These are phyloP conservation scores for Suillus occidentalis DNA, from an alignment of 768 basidiomycete genomes.

Conservation along the genomic window DNA sequence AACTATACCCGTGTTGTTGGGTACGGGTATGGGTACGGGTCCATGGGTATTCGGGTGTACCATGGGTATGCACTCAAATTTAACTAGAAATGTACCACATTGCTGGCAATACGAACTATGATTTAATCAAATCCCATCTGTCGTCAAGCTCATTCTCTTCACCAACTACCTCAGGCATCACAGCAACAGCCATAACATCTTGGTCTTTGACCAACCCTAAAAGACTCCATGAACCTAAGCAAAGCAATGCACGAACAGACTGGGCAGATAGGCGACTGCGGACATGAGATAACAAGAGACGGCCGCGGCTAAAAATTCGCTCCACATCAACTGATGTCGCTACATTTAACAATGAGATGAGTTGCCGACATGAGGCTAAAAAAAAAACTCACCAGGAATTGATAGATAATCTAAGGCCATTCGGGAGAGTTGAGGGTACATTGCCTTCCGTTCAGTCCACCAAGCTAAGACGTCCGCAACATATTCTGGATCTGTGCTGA, in stretches of 20 bases:
- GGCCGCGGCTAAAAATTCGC: slow-evolving; percentile 12
- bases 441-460: slow-evolving; percentile 27
- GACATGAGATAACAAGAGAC: slow-evolving; percentile 24
- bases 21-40: not conserved
- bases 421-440: slow-evolving; percentile 30
- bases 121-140: slow-evolving; percentile 13
- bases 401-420: slow-evolving; percentile 37
- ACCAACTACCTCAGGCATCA: slow-evolving; percentile 14
- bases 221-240: slow-evolving; percentile 35
- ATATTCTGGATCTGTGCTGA: slow-evolving; percentile 24
- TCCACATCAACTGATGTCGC: slow-evolving; percentile 14
- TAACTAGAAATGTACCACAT: not conserved
- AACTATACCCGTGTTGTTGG: too few relatives aligned
- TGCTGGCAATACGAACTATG: not conserved
- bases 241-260: slow-evolving; percentile 30
- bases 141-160: slow-evolving; percentile 9
- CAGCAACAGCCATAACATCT: slow-evolving; percentile 19
- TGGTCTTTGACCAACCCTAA: slow-evolving; percentile 27
- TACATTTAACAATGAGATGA: slow-evolving; percentile 14
- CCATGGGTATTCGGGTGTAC: not conserved
- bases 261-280: slow-evolving; percentile 24
- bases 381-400: slow-evolving; percentile 30
- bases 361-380: slow-evolving; percentile 11
- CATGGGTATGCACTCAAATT: not conserved
- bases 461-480: slow-evolving; percentile 29